Conservation (phyloP, 306 rosid genomes). For the Acacia acuminata region DNA sequence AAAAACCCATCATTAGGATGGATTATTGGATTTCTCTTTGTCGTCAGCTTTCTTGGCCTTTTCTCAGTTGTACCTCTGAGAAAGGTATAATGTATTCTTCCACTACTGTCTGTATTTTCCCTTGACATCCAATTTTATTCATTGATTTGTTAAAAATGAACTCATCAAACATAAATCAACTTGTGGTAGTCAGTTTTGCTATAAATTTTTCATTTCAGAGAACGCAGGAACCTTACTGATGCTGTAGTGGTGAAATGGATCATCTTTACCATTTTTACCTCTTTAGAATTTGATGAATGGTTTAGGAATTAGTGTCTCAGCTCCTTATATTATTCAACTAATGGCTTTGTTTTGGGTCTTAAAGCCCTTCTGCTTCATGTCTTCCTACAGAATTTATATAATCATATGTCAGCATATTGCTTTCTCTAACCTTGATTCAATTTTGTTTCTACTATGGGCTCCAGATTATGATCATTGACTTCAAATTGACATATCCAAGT, state of each 20-base stretch:
- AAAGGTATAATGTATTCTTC: constrained; percentile 41
- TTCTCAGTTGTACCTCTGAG: constrained; percentile 61
- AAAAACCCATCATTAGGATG: constrained; percentile 53
- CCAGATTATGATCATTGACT: constrained; percentile 57
- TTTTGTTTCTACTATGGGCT: background rate
- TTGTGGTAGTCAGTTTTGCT: background rate
- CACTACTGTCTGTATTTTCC: background rate
- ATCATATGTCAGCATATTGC: constrained; percentile 15
- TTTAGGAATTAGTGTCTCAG: background rate
- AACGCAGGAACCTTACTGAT: background rate
- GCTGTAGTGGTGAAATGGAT: background rate
- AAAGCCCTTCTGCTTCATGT: too few species aligned
- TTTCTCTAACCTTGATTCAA: constrained; percentile 1
- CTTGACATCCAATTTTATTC: background rate
- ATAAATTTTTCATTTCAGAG: background rate
- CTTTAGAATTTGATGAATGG: background rate
- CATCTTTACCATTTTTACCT: background rate
- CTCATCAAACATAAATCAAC: background rate
- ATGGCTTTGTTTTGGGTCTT: background rate
- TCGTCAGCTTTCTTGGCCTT: constrained; percentile 62
- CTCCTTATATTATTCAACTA: background rate
- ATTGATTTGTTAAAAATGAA: background rate
- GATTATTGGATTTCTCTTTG: constrained; percentile 61
- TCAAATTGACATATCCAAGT: constrained; percentile 67
- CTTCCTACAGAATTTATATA: too few species aligned